Percentiles rank a stretch among this genome's conserved stretches.
phyloP scores from a whole-genome alignment of 805 yeast species.

The Geotrichum ghanense region DNA sequence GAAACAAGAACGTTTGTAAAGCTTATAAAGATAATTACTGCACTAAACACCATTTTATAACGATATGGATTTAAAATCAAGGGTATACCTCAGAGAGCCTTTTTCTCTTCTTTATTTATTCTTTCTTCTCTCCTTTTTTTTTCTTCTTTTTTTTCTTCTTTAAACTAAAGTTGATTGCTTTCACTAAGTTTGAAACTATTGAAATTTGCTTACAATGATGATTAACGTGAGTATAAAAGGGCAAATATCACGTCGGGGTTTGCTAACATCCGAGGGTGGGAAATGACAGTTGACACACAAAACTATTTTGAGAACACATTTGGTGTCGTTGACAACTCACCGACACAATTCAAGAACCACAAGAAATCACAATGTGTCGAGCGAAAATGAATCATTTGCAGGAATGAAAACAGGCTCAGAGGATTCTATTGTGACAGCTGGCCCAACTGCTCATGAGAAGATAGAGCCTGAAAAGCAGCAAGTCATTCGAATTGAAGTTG shows the following conservation, averaged over 20 bases:
- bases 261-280: background rate
- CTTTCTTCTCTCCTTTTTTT: background rate
- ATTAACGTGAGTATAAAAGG: background rate
- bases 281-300: background rate
- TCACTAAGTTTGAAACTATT: background rate
- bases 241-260: background rate
- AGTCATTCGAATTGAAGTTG: too few species aligned
- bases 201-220: background rate
- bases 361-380: background rate
- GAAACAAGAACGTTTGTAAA: background rate
- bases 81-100: too few species aligned
- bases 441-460: background rate
- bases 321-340: background rate
- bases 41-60: too few species aligned
- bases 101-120: background rate
- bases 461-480: background rate
- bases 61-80: too few species aligned
- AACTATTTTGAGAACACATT: background rate
- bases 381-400: too few species aligned
- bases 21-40: too few species aligned
- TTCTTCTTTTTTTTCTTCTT: background rate
- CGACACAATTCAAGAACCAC: background rate
- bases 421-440: background rate
- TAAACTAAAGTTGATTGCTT: background rate
- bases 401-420: too few species aligned